A percentile compares a stretch with the other conserved stretches of the same genome.
Conservation (phyloP, 768 basidiomycete species). For the Suillus weaverae region DNA sequence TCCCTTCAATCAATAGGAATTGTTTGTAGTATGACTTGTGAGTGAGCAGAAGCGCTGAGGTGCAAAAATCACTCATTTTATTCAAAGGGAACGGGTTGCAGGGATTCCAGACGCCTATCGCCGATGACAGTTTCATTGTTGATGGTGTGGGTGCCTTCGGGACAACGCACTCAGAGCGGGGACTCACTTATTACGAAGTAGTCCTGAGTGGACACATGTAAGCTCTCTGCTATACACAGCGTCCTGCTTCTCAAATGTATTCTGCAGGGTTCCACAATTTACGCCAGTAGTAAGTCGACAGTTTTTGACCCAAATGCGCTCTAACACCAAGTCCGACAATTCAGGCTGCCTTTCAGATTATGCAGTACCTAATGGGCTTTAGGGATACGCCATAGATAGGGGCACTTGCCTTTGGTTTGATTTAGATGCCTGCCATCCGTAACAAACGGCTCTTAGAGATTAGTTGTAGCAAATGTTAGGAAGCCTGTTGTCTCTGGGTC, state of each 20-base stretch:
- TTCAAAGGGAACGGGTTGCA: conserved; percentile 36
- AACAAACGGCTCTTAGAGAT: not conserved
- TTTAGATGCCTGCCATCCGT: not conserved
- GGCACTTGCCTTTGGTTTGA: not conserved
- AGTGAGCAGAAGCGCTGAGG: conserved; percentile 4
- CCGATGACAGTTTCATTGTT: conserved; percentile 65
- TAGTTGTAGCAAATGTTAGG: not conserved
- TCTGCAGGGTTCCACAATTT: conserved; percentile 52
- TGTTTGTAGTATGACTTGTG: conserved; percentile 45
- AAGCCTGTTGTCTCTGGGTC: not conserved
- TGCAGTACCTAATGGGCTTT: conserved; percentile 63
- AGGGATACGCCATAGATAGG: conserved; percentile 42
- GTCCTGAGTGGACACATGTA: conserved; percentile 70
- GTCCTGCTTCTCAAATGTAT: not conserved
- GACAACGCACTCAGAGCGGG: conserved; percentile 63
- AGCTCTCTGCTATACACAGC: not conserved
- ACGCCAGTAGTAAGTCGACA: conserved; percentile 51
- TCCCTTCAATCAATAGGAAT: not conserved
- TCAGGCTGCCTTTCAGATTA: conserved; percentile 62
- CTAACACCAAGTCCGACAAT: not conserved
- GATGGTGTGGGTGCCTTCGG: conserved; percentile 71
- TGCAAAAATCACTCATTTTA: not conserved
- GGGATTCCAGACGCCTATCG: conserved; percentile 72
- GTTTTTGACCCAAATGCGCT: not conserved
- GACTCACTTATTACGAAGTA: conserved; percentile 68